These are phyloP conservation scores for Lachnellula cervina DNA, from an alignment of 2,329 filamentous ascomycete genomes.

Conservation along the genomic window DNA sequence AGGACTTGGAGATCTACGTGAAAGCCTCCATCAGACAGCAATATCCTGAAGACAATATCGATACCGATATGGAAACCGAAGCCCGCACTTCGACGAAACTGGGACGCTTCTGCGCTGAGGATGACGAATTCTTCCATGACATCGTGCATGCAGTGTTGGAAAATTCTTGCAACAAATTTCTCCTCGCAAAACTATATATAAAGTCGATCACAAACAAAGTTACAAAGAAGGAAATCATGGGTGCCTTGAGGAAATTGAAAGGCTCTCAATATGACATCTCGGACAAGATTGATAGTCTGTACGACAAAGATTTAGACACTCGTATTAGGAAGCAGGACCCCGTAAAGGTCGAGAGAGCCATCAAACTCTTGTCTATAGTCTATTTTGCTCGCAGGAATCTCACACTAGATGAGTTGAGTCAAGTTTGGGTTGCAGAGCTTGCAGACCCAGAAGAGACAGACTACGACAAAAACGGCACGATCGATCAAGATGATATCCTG, in stretches of 20 bases:
- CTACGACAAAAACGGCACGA: slow-evolving; percentile 10
- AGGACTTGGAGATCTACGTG: slow-evolving; percentile 10
- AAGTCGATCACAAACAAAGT: slow-evolving; percentile 7
- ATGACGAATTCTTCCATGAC: slow-evolving; percentile 1
- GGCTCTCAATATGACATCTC: slow-evolving; percentile 6
- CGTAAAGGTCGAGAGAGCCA: slow-evolving; percentile 27
- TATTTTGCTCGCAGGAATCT: slow-evolving; percentile 27
- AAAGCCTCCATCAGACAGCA: slow-evolving; percentile 3
- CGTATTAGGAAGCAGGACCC: slow-evolving; percentile 38
- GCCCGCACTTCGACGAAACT: not conserved
- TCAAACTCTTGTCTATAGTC: slow-evolving; percentile 31
- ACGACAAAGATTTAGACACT: slow-evolving; percentile 36
- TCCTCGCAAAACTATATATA: slow-evolving; percentile 12
- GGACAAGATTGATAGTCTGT: slow-evolving; percentile 35
- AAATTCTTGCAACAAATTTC: slow-evolving; percentile 10
- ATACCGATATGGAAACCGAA: slow-evolving; percentile 1
- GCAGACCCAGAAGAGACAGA: slow-evolving; percentile 5
- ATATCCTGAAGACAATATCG: slow-evolving; percentile 7
- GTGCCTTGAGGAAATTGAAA: slow-evolving; percentile 3
- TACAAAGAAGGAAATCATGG: slow-evolving; percentile 8
- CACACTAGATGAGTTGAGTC: slow-evolving; percentile 27
- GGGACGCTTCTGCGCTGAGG: slow-evolving; percentile 3
- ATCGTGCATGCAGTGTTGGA: slow-evolving; percentile 8
- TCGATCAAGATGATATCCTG: slow-evolving; percentile 14
- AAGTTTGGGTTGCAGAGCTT: slow-evolving; percentile 31